Conservation (phyloP, 805 yeast species). For the Kazachstania africana region DNA sequence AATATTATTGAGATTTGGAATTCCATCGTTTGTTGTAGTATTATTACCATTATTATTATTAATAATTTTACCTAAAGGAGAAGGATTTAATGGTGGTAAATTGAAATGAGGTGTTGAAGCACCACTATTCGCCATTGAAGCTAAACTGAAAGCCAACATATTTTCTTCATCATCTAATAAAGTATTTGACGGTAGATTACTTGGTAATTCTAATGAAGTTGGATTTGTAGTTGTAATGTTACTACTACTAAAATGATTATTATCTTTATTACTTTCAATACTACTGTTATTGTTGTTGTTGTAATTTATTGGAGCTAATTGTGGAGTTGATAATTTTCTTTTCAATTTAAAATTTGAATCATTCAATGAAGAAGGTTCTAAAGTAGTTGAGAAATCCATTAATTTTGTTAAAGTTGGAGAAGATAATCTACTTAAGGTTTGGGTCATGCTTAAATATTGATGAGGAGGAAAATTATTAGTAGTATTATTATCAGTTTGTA, state of each 20-base stretch:
- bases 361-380: slow-evolving; percentile 22
- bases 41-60: slow-evolving; percentile 5
- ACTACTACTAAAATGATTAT: neutral
- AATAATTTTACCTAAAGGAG: too few relatives aligned
- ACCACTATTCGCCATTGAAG: slow-evolving; percentile 24
- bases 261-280: neutral
- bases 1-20: slow-evolving; percentile 1
- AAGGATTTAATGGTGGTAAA: slow-evolving; percentile 17
- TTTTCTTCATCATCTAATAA: slow-evolving; percentile 13
- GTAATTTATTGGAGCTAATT: neutral
- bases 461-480: too few relatives aligned
- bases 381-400: slow-evolving; percentile 22
- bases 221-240: slow-evolving; percentile 1
- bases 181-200: slow-evolving; percentile 4
- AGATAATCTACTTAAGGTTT: slow-evolving; percentile 21
- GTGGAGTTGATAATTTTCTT: slow-evolving; percentile 6
- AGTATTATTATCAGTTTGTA: too few relatives aligned
- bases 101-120: slow-evolving; percentile 20
- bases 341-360: slow-evolving; percentile 21
- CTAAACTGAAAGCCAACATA: slow-evolving; percentile 21
- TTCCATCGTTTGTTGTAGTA: slow-evolving; percentile 3
- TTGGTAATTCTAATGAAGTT: neutral
- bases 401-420: slow-evolving; percentile 21
- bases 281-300: neutral
- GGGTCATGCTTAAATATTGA: too few relatives aligned